Conservation (phyloP, 1,284 basidiomycete species). For the Cryptococcus floricola region DNA sequence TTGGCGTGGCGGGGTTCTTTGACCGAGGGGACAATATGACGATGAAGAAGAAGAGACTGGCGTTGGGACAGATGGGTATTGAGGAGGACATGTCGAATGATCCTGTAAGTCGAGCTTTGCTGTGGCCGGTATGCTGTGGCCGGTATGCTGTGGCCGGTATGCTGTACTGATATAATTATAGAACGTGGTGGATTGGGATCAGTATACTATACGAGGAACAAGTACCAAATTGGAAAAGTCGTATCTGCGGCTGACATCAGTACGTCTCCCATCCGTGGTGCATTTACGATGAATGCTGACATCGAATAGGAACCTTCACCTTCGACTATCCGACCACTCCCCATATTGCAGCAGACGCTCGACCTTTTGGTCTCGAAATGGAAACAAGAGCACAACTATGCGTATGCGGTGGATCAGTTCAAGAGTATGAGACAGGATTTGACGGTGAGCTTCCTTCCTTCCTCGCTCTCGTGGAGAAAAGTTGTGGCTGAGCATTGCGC, state of each 20-base stretch:
- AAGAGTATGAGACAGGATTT: constrained; percentile 97
- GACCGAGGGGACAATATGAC: background rate
- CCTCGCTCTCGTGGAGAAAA: background rate
- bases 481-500: constrained; percentile 6
- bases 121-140: background rate
- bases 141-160: background rate
- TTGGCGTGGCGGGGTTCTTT: constrained; percentile 13
- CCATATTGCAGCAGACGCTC: constrained; percentile 79
- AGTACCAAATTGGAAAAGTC: constrained; percentile 87
- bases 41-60: constrained; percentile 3
- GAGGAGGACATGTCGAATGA: constrained; percentile 21
- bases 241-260: constrained; percentile 90
- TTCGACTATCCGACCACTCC: constrained; percentile 84
- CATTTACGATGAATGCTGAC: background rate
- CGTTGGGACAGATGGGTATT: background rate
- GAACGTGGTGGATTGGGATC: constrained; percentile 98
- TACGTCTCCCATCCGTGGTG: constrained; percentile 48
- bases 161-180: constrained; percentile 38
- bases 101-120: constrained; percentile 44
- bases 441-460: constrained; percentile 59
- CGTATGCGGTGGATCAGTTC: constrained; percentile 96
- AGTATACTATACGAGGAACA: constrained; percentile 89
- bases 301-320: constrained; percentile 78
- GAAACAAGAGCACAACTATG: constrained; percentile 73
- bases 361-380: constrained; percentile 83